Conservation (phyloP, 2,329 filamentous ascomycete species). For the Aspergillus cejpii region DNA sequence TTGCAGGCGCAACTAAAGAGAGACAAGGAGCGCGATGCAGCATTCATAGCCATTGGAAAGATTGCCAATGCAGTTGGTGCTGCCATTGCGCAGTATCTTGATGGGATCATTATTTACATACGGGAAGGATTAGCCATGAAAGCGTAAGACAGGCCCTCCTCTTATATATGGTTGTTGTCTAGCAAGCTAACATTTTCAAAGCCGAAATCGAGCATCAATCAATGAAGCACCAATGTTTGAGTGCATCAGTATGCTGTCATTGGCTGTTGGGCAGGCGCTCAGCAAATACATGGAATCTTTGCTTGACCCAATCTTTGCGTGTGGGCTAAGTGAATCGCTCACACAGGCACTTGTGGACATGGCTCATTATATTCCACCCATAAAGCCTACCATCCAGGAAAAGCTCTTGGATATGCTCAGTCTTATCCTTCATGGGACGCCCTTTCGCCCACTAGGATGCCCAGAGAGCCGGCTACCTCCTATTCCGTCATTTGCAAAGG, state of each 20-base stretch:
- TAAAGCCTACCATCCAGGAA: conserved; percentile 88
- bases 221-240: conserved; percentile 79
- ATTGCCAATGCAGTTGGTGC: conserved; percentile 95
- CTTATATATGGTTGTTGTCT: conserved; percentile 5
- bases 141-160: conserved; percentile 45
- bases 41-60: conserved; percentile 91
- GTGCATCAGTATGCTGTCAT: conserved; percentile 92
- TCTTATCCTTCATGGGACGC: conserved; percentile 82
- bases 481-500: conserved; percentile 76
- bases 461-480: conserved; percentile 78
- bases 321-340: conserved; percentile 84
- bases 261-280: conserved; percentile 89
- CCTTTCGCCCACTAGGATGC: conserved; percentile 86
- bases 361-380: conserved; percentile 96
- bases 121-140: conserved; percentile 81
- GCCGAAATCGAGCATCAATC: conserved; percentile 50
- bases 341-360: conserved; percentile 96
- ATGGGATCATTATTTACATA: conserved; percentile 88
- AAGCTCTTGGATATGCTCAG: conserved; percentile 91
- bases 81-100: conserved; percentile 88
- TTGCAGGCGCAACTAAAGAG: conserved; percentile 89
- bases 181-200: conserved; percentile 28
- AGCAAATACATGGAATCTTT: conserved; percentile 98
- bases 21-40: conserved; percentile 87
- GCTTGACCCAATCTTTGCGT: conserved; percentile 93